Conservation (phyloP, 1,284 basidiomycete genomes). For the Moesziomyces sp. region DNA sequence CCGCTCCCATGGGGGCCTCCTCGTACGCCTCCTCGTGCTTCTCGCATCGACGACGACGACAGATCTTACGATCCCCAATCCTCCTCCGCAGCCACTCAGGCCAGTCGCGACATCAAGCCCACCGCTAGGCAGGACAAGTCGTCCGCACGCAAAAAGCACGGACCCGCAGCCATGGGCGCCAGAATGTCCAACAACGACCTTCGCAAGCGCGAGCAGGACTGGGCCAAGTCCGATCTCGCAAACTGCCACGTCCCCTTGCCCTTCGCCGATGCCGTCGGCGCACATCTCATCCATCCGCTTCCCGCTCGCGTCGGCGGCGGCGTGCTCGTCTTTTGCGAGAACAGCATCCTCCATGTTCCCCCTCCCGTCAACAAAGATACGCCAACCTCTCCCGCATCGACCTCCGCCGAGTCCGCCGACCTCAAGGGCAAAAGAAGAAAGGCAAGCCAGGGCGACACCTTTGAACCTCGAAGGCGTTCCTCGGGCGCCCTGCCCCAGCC, state of each 20-base stretch:
- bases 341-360: slow-evolving; percentile 56
- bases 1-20: slow-evolving; percentile 58
- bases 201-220: slow-evolving; percentile 42
- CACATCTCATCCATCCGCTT: slow-evolving; percentile 51
- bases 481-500: slow-evolving; percentile 10
- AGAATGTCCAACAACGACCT: slow-evolving; percentile 24
- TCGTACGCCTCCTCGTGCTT: slow-evolving; percentile 32
- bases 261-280: slow-evolving; percentile 54
- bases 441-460: slow-evolving; percentile 31
- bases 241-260: slow-evolving; percentile 64
- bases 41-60: slow-evolving; percentile 8
- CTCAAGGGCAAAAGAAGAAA: slow-evolving; percentile 54
- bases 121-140: slow-evolving; percentile 24
- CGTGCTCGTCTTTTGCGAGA: slow-evolving; percentile 61
- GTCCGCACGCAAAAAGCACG: slow-evolving; percentile 30
- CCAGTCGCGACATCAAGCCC: slow-evolving; percentile 19
- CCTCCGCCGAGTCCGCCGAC: slow-evolving; percentile 9
- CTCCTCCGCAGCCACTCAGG: slow-evolving; percentile 23
- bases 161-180: slow-evolving; percentile 54
- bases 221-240: slow-evolving; percentile 43
- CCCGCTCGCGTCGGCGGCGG: slow-evolving; percentile 58
- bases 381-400: neutral
- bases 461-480: slow-evolving; percentile 20
- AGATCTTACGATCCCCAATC: slow-evolving; percentile 17
- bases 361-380: slow-evolving; percentile 26